Evolutionary conservation across 352 stramenopile species (phyloP).

Genomic region (Phytopythium mirpurense): DNA sequence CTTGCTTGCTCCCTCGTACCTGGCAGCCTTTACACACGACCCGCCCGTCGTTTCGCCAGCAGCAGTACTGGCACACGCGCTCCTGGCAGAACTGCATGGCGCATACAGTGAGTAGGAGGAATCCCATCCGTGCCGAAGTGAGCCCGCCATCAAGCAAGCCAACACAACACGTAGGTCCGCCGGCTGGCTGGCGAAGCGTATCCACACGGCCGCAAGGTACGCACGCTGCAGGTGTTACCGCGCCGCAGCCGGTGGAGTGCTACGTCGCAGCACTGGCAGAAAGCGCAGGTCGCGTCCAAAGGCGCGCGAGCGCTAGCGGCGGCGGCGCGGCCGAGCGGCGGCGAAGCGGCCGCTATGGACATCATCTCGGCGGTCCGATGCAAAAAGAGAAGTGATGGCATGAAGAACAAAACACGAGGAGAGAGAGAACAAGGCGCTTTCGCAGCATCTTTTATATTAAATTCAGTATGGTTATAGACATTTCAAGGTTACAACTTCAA

Average conservation of each 20-base stretch:
- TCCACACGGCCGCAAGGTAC: conserved; percentile 6
- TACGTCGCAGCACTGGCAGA: conserved; percentile 40
- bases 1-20: conserved; percentile 1
- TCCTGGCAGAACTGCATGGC: conserved; percentile 28
- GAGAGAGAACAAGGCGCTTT: conserved; percentile 1
- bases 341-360: conserved; percentile 2
- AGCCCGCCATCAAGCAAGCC: too few relatives aligned
- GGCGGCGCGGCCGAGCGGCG: neutral
- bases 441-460: conserved; percentile 1
- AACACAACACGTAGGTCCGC: neutral
- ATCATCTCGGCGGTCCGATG: neutral
- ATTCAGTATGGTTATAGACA: conserved; percentile 15
- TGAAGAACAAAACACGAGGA: neutral
- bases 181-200: neutral
- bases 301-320: neutral
- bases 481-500: neutral
- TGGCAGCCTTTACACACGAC: conserved; percentile 37
- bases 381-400: conserved; percentile 2
- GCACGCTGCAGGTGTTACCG: conserved; percentile 31
- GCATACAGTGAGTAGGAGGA: neutral
- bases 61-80: conserved; percentile 39
- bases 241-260: conserved; percentile 35
- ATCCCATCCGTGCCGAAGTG: too few relatives aligned
- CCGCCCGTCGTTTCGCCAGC: conserved; percentile 20
- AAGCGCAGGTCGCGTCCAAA: conserved; percentile 7